Conservation (phyloP, 2,329 filamentous ascomycete species). For the Rhinocladiella mackenziei region DNA sequence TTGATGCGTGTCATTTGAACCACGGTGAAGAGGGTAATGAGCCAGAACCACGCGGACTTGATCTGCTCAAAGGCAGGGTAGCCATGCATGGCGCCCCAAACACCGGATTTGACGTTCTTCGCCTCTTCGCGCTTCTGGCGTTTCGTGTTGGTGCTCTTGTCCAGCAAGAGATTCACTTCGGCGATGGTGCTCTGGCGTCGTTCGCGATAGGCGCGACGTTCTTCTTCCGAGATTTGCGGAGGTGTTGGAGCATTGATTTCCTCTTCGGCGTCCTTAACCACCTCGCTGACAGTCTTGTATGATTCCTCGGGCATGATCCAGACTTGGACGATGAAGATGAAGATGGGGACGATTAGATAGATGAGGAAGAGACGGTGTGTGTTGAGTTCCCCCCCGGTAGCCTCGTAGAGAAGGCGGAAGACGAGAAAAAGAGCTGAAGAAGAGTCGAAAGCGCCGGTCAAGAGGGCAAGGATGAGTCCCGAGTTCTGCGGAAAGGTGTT, state of each 20-base stretch:
- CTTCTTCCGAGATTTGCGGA: conserved; percentile 56
- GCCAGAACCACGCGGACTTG: conserved; percentile 73
- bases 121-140: conserved; percentile 58
- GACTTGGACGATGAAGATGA: conserved; percentile 64
- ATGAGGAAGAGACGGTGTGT: conserved; percentile 65
- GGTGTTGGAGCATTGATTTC: conserved; percentile 37
- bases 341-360: conserved; percentile 66
- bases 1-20: conserved; percentile 79
- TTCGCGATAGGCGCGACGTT: conserved; percentile 44
- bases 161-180: conserved; percentile 70
- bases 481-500: conserved; percentile 76
- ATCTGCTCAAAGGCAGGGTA: conserved; percentile 69
- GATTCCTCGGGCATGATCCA: conserved; percentile 69
- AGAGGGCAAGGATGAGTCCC: conserved; percentile 71
- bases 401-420: conserved; percentile 67
- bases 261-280: conserved; percentile 67
- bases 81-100: conserved; percentile 83
- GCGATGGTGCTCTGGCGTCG: conserved; percentile 60
- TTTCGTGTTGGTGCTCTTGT: conserved; percentile 60
- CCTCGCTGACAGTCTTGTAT: conserved; percentile 81
- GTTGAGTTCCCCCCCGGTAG: conserved; percentile 54
- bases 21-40: conserved; percentile 77
- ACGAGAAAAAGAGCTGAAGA: conserved; percentile 73
- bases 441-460: conserved; percentile 80
- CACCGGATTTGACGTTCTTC: conserved; percentile 66